A percentile compares a stretch with the other conserved stretches of the same genome.
These are phyloP conservation scores for Oryza coarctata DNA, from an alignment of 176 grass and related monocot genomes.

Conservation along the genomic window DNA sequence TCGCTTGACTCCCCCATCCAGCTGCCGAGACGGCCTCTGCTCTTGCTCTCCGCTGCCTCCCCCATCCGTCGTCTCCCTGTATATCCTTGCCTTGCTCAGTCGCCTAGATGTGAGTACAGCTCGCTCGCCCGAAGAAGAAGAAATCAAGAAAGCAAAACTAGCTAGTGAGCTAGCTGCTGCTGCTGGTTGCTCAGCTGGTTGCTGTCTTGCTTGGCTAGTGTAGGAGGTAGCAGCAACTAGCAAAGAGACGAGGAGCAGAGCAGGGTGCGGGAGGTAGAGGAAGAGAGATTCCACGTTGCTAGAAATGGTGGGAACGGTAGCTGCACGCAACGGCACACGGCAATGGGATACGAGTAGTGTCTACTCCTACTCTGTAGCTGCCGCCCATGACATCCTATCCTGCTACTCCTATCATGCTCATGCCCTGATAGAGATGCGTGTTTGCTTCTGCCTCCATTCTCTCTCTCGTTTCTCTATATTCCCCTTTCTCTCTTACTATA, in stretches of 20 bases:
- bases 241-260: no score
- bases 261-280: neutral
- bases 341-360: conserved; percentile 14
- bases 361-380: no score
- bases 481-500: neutral
- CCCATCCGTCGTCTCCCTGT: neutral
- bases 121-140: neutral
- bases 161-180: neutral
- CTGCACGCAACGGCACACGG: conserved; percentile 10
- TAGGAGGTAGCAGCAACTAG: no score
- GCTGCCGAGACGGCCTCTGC: conserved; percentile 27
- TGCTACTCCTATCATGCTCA: neutral
- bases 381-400: conserved; percentile 18
- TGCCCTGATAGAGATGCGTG: conserved; percentile 11
- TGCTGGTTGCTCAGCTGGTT: no score
- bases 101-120: neutral
- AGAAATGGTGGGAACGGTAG: conserved; percentile 27
- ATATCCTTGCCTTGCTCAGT: neutral
- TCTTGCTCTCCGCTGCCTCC: conserved; percentile 25
- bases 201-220: neutral
- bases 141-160: neutral
- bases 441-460: neutral
- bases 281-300: conserved; percentile 28
- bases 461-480: neutral
- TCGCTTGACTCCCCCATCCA: conserved; percentile 30